Evolutionary conservation across 495 filamentous ascomycete species (phyloP).

Genomic region (Friedmanniomyces simplex): DNA sequence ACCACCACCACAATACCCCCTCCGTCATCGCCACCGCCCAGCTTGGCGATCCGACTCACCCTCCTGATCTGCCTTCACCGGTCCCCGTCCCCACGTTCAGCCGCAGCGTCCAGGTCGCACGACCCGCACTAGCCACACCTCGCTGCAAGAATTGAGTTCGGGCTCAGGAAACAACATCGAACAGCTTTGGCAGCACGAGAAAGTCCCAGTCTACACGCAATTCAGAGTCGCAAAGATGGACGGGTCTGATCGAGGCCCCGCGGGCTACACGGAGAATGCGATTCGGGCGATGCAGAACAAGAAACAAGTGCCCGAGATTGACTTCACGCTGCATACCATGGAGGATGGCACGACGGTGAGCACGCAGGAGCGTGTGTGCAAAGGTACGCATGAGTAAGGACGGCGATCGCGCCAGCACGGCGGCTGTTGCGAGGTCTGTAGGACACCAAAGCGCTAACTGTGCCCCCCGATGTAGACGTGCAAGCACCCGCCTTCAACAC

Average conservation of each 20-base stretch:
- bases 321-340: constrained; percentile 96
- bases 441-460: not conserved
- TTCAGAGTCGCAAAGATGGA: constrained; percentile 10
- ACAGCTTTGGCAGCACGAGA: not conserved
- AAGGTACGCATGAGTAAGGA: constrained; percentile 53
- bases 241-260: constrained; percentile 20
- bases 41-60: not conserved
- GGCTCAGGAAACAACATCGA: not conserved
- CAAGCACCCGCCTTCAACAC: constrained; percentile 91
- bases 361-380: constrained; percentile 89
- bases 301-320: constrained; percentile 90
- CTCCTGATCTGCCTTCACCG: not conserved
- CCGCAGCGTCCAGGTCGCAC: not conserved
- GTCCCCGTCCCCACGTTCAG: not conserved
- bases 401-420: not conserved
- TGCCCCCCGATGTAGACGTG: constrained; percentile 52
- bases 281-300: constrained; percentile 78
- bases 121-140: constrained; percentile 2
- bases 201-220: not conserved
- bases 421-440: not conserved
- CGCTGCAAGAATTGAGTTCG: not conserved
- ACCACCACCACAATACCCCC: not conserved
- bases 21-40: not conserved
- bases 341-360: constrained; percentile 93
- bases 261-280: constrained; percentile 33